Conservation (phyloP, 257 asterid genomes). For the Verbascum thapsus region DNA sequence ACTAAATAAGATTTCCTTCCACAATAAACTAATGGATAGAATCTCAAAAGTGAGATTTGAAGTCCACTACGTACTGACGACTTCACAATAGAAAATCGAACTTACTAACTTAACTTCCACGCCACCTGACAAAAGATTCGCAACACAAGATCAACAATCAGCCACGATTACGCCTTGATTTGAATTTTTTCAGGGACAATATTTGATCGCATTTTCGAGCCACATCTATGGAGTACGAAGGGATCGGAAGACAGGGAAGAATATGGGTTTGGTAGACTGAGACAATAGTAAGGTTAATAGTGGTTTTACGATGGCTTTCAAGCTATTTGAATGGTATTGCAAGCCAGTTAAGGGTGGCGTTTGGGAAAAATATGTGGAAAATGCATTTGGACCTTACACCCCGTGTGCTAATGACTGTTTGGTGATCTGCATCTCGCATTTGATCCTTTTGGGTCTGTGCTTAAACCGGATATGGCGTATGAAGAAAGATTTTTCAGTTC, state of each 20-base stretch:
- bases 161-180: constrained; percentile 14
- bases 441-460: constrained; percentile 73
- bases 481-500: constrained; percentile 57
- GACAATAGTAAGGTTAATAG: constrained; percentile 16
- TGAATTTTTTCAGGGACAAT: constrained; percentile 29
- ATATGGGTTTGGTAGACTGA: constrained; percentile 33
- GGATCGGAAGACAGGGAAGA: constrained; percentile 16
- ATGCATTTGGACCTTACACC: constrained; percentile 91
- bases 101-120: too few relatives aligned
- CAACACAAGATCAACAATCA: too few relatives aligned
- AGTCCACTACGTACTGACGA: too few relatives aligned
- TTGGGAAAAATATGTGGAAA: constrained; percentile 51
- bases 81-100: too few relatives aligned
- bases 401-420: constrained; percentile 83
- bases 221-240: constrained; percentile 3
- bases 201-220: too few relatives aligned
- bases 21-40: too few relatives aligned
- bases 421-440: constrained; percentile 65
- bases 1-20: too few relatives aligned
- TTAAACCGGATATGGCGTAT: constrained; percentile 57
- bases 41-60: too few relatives aligned
- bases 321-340: constrained; percentile 88
- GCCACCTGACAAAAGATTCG: too few relatives aligned
- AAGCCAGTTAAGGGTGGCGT: constrained; percentile 47
- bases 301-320: constrained; percentile 55